Conservation (phyloP, 805 yeast genomes). For the Suhomyces xylopsoci region DNA sequence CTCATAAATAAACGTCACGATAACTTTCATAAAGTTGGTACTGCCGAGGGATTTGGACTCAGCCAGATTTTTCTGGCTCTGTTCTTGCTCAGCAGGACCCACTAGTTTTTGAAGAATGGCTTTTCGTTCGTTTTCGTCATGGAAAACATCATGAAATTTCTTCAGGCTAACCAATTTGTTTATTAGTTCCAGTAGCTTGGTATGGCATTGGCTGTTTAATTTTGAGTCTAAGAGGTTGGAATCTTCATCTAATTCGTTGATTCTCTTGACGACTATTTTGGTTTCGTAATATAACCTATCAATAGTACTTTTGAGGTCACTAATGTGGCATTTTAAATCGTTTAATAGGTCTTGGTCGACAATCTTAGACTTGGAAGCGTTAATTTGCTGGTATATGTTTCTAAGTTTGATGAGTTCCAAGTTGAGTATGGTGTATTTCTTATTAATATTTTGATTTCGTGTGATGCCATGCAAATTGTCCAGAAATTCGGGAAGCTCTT, state of each 20-base stretch:
- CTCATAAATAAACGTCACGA: slow-evolving; percentile 34
- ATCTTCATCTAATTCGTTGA: slow-evolving; percentile 39
- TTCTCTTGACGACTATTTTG: slow-evolving; percentile 36
- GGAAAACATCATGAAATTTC: slow-evolving; percentile 30
- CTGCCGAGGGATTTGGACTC: not conserved
- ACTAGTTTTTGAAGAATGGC: slow-evolving; percentile 26
- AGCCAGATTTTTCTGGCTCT: not conserved
- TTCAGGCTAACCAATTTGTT: slow-evolving; percentile 26
- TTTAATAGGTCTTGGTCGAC: slow-evolving; percentile 29
- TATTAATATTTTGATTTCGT: slow-evolving; percentile 12
- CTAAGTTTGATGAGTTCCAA: slow-evolving; percentile 29
- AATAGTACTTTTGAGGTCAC: slow-evolving; percentile 30
- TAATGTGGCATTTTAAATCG: slow-evolving; percentile 26
- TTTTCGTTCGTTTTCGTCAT: slow-evolving; percentile 25
- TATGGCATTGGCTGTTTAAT: slow-evolving; percentile 24
- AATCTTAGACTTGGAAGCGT: slow-evolving; percentile 18
- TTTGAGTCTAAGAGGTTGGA: slow-evolving; percentile 25
- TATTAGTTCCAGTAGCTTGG: slow-evolving; percentile 24
- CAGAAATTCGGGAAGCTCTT: not conserved
- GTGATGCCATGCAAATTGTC: slow-evolving; percentile 5
- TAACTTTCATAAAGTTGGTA: slow-evolving; percentile 16
- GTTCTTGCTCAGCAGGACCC: slow-evolving; percentile 11
- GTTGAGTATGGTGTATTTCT: slow-evolving; percentile 25
- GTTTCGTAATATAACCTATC: slow-evolving; percentile 41
- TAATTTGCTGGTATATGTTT: slow-evolving; percentile 25